A percentile compares a stretch with the other conserved stretches of the same genome.
Conservation (phyloP, 805 yeast species). For the Wickerhamiella azyma region DNA sequence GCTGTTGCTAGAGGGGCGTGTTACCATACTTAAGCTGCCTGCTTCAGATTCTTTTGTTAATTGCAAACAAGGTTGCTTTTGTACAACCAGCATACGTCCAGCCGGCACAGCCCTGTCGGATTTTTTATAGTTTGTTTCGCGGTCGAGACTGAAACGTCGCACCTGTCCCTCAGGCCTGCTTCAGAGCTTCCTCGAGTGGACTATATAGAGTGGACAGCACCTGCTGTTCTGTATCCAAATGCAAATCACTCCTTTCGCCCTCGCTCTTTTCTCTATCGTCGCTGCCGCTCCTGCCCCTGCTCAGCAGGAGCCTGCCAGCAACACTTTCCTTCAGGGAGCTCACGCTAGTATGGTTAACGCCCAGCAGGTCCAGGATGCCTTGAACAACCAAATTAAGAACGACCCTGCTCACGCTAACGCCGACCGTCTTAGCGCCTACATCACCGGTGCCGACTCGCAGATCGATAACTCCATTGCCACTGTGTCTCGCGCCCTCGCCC, state of each 20-base stretch:
- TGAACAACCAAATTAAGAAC: slow-evolving; percentile 11
- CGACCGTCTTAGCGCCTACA: slow-evolving; percentile 14
- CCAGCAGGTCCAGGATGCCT: slow-evolving; percentile 13
- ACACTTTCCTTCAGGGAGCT: slow-evolving; percentile 6
- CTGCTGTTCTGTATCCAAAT: slow-evolving; percentile 5
- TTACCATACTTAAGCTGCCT: no score
- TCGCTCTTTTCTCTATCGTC: slow-evolving; percentile 14
- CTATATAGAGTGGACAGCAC: no score
- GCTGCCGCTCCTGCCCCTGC: neutral
- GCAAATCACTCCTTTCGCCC: slow-evolving; percentile 13
- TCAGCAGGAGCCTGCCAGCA: slow-evolving; percentile 8
- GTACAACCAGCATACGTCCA: no score
- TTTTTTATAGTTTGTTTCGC: no score
- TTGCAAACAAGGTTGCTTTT: no score
- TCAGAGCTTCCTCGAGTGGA: no score
- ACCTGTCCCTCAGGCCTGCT: no score
- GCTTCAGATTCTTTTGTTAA: no score
- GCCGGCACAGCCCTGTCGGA: no score
- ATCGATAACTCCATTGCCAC: slow-evolving; percentile 22
- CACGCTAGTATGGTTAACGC: slow-evolving; percentile 13
- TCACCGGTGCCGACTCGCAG: slow-evolving; percentile 24
- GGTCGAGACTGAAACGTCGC: no score
- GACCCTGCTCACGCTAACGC: slow-evolving; percentile 11
- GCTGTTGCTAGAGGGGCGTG: no score
- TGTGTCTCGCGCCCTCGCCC: slow-evolving; percentile 13